These are phyloP conservation scores for Xylariaceae sp. DNA, from an alignment of 2,329 filamentous ascomycete species.

Conservation along the genomic window DNA sequence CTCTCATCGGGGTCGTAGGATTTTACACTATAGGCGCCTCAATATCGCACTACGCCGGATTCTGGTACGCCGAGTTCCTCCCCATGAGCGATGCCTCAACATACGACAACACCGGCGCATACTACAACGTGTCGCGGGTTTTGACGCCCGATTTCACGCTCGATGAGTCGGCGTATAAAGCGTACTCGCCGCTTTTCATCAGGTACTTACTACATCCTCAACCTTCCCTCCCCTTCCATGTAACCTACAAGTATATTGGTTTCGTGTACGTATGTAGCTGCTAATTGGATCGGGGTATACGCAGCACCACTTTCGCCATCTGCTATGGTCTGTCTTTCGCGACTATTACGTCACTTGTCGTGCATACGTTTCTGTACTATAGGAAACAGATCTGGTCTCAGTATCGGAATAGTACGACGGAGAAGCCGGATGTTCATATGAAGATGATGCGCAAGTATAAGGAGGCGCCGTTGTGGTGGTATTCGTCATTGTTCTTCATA, in stretches of 20 bases:
- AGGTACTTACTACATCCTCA: too few relatives aligned
- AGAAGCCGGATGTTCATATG: conserved; percentile 61
- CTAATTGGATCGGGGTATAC: too few relatives aligned
- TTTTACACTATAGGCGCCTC: conserved; percentile 61
- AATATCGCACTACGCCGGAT: conserved; percentile 60
- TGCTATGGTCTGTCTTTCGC: conserved; percentile 71
- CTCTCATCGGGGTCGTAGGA: conserved; percentile 60
- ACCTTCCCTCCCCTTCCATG: too few relatives aligned
- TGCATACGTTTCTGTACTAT: conserved; percentile 65
- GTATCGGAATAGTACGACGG: conserved; percentile 53
- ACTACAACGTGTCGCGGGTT: conserved; percentile 63
- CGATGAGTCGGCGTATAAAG: conserved; percentile 59
- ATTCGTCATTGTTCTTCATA: conserved; percentile 52
- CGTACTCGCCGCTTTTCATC: conserved; percentile 65
- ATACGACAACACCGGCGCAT: conserved; percentile 65
- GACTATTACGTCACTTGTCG: conserved; percentile 63
- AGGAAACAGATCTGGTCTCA: conserved; percentile 63
- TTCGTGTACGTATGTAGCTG: too few relatives aligned
- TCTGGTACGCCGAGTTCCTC: conserved; percentile 61
- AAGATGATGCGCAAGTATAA: conserved; percentile 60
- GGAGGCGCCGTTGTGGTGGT: conserved; percentile 63
- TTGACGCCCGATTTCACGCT: conserved; percentile 59
- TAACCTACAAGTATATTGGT: too few relatives aligned
- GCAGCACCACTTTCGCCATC: conserved; percentile 66
- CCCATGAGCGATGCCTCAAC: conserved; percentile 67